Percentiles rank a stretch among this genome's conserved stretches.
Evolutionary conservation across 2,329 filamentous ascomycete species (phyloP).

Genomic region (Fusarium circinatum): DNA sequence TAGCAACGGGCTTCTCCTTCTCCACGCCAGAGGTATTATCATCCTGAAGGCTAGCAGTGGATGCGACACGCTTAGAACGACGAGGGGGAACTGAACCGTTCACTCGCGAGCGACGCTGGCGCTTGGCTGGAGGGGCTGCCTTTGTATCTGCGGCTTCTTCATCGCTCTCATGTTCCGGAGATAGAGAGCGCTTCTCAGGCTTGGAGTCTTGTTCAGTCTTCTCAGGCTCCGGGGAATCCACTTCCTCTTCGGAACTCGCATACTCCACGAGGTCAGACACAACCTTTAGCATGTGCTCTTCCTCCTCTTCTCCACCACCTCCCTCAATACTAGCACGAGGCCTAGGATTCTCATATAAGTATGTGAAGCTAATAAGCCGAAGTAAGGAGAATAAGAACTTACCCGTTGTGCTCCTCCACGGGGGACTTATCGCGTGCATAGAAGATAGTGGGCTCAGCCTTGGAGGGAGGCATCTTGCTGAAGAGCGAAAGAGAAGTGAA

Average conservation of each 20-base stretch:
- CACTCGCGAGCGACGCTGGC: not conserved
- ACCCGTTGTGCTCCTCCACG: constrained; percentile 27
- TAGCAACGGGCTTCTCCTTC: not conserved
- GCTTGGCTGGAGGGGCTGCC: constrained; percentile 13
- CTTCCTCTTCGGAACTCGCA: constrained; percentile 8
- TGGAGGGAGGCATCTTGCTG: constrained; percentile 25
- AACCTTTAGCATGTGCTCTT: not conserved
- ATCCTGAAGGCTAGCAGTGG: not conserved
- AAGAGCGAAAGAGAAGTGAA: not conserved
- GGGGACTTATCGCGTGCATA: constrained; percentile 32
- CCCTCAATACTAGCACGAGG: constrained; percentile 21
- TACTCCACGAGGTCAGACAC: constrained; percentile 19
- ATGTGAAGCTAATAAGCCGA: not conserved
- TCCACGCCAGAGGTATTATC: not conserved
- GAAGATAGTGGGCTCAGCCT: constrained; percentile 29
- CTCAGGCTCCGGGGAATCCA: not conserved
- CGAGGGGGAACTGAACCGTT: not conserved
- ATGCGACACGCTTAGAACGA: constrained; percentile 26
- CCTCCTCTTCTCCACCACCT: constrained; percentile 16
- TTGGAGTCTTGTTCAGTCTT: not conserved
- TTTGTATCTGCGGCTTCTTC: not conserved
- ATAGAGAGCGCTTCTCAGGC: constrained; percentile 4
- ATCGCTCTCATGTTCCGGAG: not conserved
- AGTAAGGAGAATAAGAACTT: not conserved
- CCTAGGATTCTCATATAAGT: constrained; percentile 10